Conservation (phyloP, 371 early-diverging fungal species). For the Umbelopsis sp. region DNA sequence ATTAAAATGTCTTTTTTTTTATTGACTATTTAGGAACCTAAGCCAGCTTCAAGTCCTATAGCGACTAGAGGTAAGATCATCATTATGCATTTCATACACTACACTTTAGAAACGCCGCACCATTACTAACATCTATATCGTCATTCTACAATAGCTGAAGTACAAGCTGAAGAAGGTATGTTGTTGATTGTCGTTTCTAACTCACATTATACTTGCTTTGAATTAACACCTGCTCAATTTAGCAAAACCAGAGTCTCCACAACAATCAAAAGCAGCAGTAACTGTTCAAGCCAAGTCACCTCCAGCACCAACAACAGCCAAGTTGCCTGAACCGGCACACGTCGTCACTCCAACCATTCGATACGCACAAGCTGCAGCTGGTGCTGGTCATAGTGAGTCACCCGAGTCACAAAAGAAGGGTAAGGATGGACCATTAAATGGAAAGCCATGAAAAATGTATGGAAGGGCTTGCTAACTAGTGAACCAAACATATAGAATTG, state of each 20-base stretch:
- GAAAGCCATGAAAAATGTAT: background rate
- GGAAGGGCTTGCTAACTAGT: background rate
- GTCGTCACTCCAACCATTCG: slow-evolving; percentile 12
- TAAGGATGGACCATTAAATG: background rate
- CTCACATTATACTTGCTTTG: background rate
- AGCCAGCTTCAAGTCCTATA: slow-evolving; percentile 29
- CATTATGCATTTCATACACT: background rate
- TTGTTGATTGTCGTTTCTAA: background rate
- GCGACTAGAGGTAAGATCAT: slow-evolving; percentile 30
- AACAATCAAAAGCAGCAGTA: background rate
- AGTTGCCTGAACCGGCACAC: background rate
- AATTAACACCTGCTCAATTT: background rate
- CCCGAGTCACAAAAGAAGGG: background rate
- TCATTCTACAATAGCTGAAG: background rate
- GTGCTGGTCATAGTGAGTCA: slow-evolving; percentile 20
- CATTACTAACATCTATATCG: background rate
- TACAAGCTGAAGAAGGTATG: background rate
- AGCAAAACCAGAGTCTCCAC: background rate
- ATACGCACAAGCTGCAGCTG: slow-evolving; percentile 42
- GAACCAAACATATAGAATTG: slow-evolving; percentile 18
- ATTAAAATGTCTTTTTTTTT: background rate
- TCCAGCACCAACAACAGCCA: background rate
- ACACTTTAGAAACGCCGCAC: background rate
- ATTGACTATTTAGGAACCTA: background rate
- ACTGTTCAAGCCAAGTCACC: background rate